Base-by-base conservation (phyloP, 2,329 filamentous ascomycete species). In the Diaporthe sp. region DNA sequence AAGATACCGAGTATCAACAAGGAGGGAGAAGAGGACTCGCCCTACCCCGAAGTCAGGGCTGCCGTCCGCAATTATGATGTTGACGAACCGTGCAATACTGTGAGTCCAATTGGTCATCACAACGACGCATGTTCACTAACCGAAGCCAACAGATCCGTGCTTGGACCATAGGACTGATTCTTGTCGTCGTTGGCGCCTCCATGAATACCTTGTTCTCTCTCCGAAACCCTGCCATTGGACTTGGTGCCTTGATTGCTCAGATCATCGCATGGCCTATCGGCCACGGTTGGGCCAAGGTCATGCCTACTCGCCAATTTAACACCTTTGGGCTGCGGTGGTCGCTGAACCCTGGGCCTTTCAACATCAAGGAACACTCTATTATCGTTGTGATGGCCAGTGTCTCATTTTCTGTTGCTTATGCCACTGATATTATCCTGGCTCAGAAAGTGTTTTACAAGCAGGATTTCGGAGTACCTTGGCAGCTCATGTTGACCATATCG, bases 361-460 rank as follows among this genome's bases (percentile, higher is more conserved):
- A 92, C 78, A 87, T 92, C 80, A 94, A 94, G 81, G 92, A 94
- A 79, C 92, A 93, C 79, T 84, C 90, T 55, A 88, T 94, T 75
- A 92, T 94, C 73, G 89, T 91, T 25, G 89, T 93, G 77, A 93
- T 93, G 90, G 92, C 93, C 22, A 91, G 93, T 79, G 92, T 94
- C 8, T 91, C 92, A 7, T 93, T 94, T 77, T 92, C 85, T 66
- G 91, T 88, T 8, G 92, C 92, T 4, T 95, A 95, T 78, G 92
- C 92, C 0, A 94, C 93, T 1, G 93, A 95, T 77, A 92, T 94
- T 39, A 89, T 95, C 58, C 85, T 94, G 2, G 93, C 93, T 0
- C 92, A 94, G 82, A 84, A 90, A 25, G 88, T 92, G 22, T 94
- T 94, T 78, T 95, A 95, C 80, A 91, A 92, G 80, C 89, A 94